A percentile compares a stretch with the other conserved stretches of the same genome.
Evolutionary conservation across 495 filamentous ascomycete genomes (phyloP).

Genomic region (Xylaria intraflava): DNA sequence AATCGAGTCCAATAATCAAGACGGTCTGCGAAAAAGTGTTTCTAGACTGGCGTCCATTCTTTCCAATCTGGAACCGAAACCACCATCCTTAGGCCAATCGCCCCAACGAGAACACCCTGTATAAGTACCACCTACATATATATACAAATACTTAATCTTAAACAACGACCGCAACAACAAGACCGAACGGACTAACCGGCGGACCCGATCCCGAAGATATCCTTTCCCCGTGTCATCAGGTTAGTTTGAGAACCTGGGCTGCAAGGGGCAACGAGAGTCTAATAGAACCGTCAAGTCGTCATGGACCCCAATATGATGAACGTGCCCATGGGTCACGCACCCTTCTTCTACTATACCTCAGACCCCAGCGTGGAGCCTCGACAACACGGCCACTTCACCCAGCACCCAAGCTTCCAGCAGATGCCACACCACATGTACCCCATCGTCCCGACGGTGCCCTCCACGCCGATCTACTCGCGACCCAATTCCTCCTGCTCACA

Average conservation of each 20-base stretch:
- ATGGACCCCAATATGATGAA: slow-evolving; percentile 44
- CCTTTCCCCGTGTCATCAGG: slow-evolving; percentile 7
- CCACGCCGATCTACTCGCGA: slow-evolving; percentile 68
- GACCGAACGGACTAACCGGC: slow-evolving; percentile 7
- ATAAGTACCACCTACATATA: slow-evolving; percentile 32
- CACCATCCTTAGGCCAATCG: slow-evolving; percentile 46
- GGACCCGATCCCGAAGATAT: neutral
- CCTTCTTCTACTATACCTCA: slow-evolving; percentile 89
- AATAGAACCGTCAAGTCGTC: slow-evolving; percentile 17
- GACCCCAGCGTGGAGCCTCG: slow-evolving; percentile 67
- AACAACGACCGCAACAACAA: slow-evolving; percentile 23
- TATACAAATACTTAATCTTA: slow-evolving; percentile 44
- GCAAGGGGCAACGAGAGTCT: neutral
- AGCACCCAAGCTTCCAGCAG: slow-evolving; percentile 55
- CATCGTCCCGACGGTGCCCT: slow-evolving; percentile 49
- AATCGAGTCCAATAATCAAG: slow-evolving; percentile 36
- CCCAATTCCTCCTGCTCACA: slow-evolving; percentile 57
- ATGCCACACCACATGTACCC: slow-evolving; percentile 45
- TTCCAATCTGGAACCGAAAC: slow-evolving; percentile 39
- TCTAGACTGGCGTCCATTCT: slow-evolving; percentile 43
- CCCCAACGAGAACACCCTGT: slow-evolving; percentile 32
- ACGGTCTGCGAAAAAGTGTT: slow-evolving; percentile 31
- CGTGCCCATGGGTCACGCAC: slow-evolving; percentile 63
- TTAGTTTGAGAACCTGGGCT: slow-evolving; percentile 4
- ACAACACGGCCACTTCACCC: slow-evolving; percentile 77